Conservation (phyloP, 1,284 basidiomycete genomes). For the Violaceomyces palustris region DNA sequence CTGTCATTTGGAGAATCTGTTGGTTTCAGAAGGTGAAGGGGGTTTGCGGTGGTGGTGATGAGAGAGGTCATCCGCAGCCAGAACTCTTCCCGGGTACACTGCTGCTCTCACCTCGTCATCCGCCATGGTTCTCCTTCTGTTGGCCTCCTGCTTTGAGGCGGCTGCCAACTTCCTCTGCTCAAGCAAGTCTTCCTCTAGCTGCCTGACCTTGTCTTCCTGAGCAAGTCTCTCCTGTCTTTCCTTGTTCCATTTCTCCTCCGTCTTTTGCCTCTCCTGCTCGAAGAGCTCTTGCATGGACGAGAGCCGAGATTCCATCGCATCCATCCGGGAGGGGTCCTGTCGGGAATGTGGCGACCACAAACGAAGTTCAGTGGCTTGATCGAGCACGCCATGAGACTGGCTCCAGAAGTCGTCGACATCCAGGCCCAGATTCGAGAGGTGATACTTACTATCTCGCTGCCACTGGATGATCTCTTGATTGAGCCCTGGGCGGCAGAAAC, state of each 20-base stretch:
- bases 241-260: slow-evolving; percentile 27
- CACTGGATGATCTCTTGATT: too few species aligned
- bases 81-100: background rate
- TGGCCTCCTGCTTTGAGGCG: slow-evolving; percentile 27
- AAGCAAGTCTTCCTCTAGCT: slow-evolving; percentile 35
- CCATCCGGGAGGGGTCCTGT: slow-evolving; percentile 33
- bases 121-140: slow-evolving; percentile 24
- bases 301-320: slow-evolving; percentile 32
- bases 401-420: too few species aligned
- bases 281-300: slow-evolving; percentile 42
- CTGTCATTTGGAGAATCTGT: slow-evolving; percentile 30
- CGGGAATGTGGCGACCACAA: too few species aligned
- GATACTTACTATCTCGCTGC: too few species aligned
- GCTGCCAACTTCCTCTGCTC: slow-evolving; percentile 37
- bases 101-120: slow-evolving; percentile 28
- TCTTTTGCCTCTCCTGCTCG: slow-evolving; percentile 40
- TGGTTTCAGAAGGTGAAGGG: background rate
- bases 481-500: too few species aligned
- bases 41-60: background rate
- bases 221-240: slow-evolving; percentile 30
- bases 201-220: slow-evolving; percentile 39
- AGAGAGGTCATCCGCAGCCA: too few species aligned
- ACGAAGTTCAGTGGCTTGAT: too few species aligned
- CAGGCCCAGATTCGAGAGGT: too few species aligned
- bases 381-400: too few species aligned